A percentile compares a stretch with the other conserved stretches of the same genome.
Evolutionary conservation across 2,329 filamentous ascomycete genomes (phyloP).

Genomic region (Akanthomyces lecanii): DNA sequence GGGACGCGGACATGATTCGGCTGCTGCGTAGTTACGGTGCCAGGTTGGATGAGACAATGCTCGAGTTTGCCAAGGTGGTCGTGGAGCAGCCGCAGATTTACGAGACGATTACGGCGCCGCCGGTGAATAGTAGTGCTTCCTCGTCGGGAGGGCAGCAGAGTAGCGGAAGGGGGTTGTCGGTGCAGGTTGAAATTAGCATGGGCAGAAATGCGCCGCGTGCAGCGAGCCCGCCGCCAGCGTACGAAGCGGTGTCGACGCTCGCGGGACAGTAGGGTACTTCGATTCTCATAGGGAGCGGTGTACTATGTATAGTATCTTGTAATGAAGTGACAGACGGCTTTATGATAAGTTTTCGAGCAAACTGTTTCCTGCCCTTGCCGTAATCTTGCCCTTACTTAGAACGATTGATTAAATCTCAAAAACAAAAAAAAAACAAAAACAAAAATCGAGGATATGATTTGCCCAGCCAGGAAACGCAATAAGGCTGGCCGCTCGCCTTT

Average conservation of each 20-base stretch:
- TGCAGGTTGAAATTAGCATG: not conserved
- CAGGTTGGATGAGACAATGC: conserved; percentile 22
- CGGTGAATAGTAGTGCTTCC: not conserved
- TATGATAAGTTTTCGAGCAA: too few relatives aligned
- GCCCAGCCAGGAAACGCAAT: too few relatives aligned
- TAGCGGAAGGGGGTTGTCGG: not conserved
- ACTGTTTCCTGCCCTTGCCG: too few relatives aligned
- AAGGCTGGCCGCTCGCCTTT: too few relatives aligned
- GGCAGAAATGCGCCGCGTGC: not conserved
- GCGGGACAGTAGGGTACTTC: not conserved
- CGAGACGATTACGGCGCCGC: conserved; percentile 19
- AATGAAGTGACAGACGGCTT: not conserved
- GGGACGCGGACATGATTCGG: conserved; percentile 27
- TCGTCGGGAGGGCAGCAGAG: conserved; percentile 8
- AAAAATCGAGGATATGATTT: too few relatives aligned
- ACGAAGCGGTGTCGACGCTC: not conserved
- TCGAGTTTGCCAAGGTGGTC: conserved; percentile 23
- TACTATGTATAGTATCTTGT: not conserved
- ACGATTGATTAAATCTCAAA: too few relatives aligned
- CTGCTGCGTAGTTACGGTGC: conserved; percentile 29
- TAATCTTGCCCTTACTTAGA: too few relatives aligned
- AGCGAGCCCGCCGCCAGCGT: conserved; percentile 1
- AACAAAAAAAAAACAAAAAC: too few relatives aligned
- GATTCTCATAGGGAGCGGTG: not conserved
- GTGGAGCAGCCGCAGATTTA: conserved; percentile 26